phyloP scores from a whole-genome alignment of 768 basidiomycete species.

The Mycena leptocephala region DNA sequence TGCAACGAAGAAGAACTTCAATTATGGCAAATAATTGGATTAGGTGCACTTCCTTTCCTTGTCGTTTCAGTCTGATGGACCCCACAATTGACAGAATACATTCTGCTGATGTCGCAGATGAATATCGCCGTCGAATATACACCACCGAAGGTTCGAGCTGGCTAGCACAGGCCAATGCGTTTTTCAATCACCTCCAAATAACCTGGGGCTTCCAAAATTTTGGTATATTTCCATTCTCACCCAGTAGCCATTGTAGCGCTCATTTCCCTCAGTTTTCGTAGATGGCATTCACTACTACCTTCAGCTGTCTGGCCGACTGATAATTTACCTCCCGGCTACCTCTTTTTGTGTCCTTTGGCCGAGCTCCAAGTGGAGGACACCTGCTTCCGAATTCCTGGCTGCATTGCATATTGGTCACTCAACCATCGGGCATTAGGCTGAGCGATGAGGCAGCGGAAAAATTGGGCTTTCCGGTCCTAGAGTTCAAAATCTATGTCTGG shows the following conservation, averaged over 20 bases:
- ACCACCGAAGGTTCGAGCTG: no score
- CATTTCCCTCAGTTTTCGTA: neutral
- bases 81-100: neutral
- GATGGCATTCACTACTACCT: no score
- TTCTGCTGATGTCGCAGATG: neutral
- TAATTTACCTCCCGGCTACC: neutral
- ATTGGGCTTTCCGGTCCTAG: no score
- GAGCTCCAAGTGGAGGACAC: no score
- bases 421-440: no score
- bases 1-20: neutral
- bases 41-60: neutral
- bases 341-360: neutral
- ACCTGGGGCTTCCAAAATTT: neutral
- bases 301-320: no score
- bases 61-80: neutral
- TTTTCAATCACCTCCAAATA: slow-evolving; percentile 1
- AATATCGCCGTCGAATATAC: neutral
- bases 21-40: neutral
- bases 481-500: neutral
- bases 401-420: no score
- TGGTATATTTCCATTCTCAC: neutral
- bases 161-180: neutral
- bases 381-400: no score
- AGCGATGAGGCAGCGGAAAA: no score
- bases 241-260: neutral